Conservation (phyloP, 495 filamentous ascomycete genomes). For the Thermothielavioides terrestris region DNA sequence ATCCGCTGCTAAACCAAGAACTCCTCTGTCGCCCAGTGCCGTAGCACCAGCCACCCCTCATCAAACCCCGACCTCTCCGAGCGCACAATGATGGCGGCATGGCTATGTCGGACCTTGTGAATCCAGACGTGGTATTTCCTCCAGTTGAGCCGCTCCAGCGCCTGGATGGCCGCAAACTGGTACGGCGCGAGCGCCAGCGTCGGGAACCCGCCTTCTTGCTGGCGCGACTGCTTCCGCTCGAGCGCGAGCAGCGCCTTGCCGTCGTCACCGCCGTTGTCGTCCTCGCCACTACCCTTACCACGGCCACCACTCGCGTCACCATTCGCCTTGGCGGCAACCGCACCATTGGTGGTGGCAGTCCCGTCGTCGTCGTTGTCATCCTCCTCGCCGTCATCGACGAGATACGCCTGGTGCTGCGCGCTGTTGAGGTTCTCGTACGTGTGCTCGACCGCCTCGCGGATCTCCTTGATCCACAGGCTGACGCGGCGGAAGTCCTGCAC, state of each 20-base stretch:
- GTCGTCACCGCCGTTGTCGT: conserved; percentile 18
- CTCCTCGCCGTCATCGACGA: conserved; percentile 18
- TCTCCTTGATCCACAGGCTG: conserved; percentile 63
- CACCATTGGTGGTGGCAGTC: background rate
- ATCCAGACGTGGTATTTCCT: conserved; percentile 82
- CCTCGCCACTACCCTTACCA: conserved; percentile 4
- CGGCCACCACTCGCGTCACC: background rate
- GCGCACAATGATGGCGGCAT: conserved; percentile 86
- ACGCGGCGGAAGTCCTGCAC: conserved; percentile 61
- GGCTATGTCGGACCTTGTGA: conserved; percentile 66
- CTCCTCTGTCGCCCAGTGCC: conserved; percentile 70
- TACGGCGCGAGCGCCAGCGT: conserved; percentile 67
- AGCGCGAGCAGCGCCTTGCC: conserved; percentile 23
- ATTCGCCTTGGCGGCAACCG: no score
- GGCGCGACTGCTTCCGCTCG: conserved; percentile 30
- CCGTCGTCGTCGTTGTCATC: background rate
- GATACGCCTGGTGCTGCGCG: conserved; percentile 51
- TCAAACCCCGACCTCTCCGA: conserved; percentile 50
- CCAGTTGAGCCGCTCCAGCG: conserved; percentile 66
- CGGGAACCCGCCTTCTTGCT: conserved; percentile 31
- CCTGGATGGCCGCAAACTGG: conserved; percentile 76
- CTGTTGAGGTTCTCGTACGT: conserved; percentile 63
- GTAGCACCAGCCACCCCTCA: conserved; percentile 70
- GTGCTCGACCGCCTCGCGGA: conserved; percentile 62
- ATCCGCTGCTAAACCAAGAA: conserved; percentile 40